Percentiles rank a stretch among this genome's conserved stretches.
Conservation (phyloP, 176 grass and related monocot species). For the Cenchrus americanus region DNA sequence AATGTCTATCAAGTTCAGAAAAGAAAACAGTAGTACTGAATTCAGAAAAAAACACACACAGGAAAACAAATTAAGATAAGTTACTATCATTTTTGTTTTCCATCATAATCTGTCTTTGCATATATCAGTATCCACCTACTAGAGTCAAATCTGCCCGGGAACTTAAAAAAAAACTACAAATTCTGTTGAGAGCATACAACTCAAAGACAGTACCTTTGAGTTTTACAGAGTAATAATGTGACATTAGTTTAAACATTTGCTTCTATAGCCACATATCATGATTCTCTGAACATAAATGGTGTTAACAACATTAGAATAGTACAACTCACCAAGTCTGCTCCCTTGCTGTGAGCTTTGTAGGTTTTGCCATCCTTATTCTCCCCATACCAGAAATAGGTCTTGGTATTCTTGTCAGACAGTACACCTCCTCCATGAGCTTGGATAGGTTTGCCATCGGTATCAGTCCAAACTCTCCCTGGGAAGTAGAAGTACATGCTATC, state of each 20-base stretch:
- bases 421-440: constrained; percentile 95
- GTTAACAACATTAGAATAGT: constrained; percentile 19
- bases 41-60: too few species aligned
- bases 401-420: constrained; percentile 66
- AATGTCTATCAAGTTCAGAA: too few species aligned
- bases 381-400: constrained; percentile 90
- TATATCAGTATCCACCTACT: too few species aligned
- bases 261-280: constrained; percentile 17
- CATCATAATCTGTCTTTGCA: too few species aligned
- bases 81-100: too few species aligned
- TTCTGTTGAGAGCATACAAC: too few species aligned
- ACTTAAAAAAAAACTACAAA: too few species aligned
- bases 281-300: too few species aligned
- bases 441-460: constrained; percentile 89
- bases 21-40: too few species aligned
- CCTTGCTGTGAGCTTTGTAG: constrained; percentile 77
- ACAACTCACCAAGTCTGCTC: constrained; percentile 72
- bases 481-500: constrained; percentile 64
- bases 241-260: constrained; percentile 2
- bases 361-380: constrained; percentile 96
- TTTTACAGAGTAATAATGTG: background rate
- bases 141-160: too few species aligned
- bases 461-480: constrained; percentile 82
- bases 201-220: constrained; percentile 7
- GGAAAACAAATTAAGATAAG: too few species aligned